Evolutionary conservation across 352 stramenopile genomes (phyloP).

Genomic region (Thraustochytrium sp.): DNA sequence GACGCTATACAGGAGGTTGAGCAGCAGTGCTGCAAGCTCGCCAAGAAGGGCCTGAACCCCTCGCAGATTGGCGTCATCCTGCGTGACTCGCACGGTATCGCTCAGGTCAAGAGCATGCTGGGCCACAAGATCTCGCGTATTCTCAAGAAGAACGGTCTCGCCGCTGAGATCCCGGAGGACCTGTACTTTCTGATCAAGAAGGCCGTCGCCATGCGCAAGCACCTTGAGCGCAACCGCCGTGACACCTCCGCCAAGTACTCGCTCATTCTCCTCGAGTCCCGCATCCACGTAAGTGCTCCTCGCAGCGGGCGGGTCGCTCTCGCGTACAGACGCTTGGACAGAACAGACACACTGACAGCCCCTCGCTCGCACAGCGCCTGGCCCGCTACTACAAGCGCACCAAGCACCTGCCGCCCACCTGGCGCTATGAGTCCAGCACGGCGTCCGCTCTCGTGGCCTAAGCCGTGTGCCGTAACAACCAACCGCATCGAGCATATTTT

Average conservation of each 20-base stretch:
- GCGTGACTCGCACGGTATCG: conserved; percentile 97
- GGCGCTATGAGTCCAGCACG: conserved; percentile 98
- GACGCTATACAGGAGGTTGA: conserved; percentile 73
- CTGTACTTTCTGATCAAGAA: conserved; percentile 99
- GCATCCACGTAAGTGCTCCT: conserved; percentile 96
- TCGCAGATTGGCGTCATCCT: conserved; percentile 99
- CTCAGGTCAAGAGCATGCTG: conserved; percentile 96
- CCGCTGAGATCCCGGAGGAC: conserved; percentile 98
- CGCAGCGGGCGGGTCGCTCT: too few relatives aligned
- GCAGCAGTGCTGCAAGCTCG: conserved; percentile 98
- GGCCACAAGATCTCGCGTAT: conserved; percentile 98
- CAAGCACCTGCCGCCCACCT: conserved; percentile 97
- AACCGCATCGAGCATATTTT: not conserved
- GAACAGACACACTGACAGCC: too few relatives aligned
- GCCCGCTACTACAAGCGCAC: conserved; percentile 98
- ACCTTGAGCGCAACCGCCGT: conserved; percentile 98
- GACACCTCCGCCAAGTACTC: conserved; percentile 99
- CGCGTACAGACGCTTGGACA: too few relatives aligned
- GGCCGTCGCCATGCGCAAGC: conserved; percentile 97
- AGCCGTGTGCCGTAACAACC: conserved; percentile 68
- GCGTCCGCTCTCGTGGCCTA: conserved; percentile 98
- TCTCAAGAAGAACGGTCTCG: conserved; percentile 98
- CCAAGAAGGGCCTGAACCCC: conserved; percentile 95
- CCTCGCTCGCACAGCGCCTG: conserved; percentile 52
- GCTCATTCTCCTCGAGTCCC: conserved; percentile 99